Evolutionary conservation across 371 early-diverging fungal genomes (phyloP).

Genomic region (Circinella umbellata): DNA sequence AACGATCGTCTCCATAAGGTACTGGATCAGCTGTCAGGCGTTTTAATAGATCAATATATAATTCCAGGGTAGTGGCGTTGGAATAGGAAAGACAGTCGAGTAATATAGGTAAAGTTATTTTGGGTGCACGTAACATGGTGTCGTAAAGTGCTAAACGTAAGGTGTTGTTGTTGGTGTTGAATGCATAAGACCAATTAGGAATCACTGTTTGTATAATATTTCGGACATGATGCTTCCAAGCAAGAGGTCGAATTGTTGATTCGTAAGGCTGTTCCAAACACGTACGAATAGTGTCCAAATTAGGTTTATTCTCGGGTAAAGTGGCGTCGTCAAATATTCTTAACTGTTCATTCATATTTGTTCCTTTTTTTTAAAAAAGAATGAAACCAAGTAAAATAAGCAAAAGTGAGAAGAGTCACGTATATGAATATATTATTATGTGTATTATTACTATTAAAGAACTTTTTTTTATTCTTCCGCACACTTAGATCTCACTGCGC

Average conservation of each 20-base stretch:
- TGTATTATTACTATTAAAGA: no score
- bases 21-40: not conserved
- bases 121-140: slow-evolving; percentile 17
- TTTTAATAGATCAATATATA: slow-evolving; percentile 7
- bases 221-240: slow-evolving; percentile 39
- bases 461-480: not conserved
- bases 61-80: slow-evolving; percentile 15
- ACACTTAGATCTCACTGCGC: not conserved
- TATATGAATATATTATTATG: not conserved
- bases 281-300: not conserved
- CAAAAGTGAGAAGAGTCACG: slow-evolving; percentile 1
- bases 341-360: not conserved
- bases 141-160: slow-evolving; percentile 8
- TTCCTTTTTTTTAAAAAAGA: not conserved
- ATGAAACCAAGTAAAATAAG: not conserved
- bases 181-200: slow-evolving; percentile 35
- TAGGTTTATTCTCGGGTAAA: slow-evolving; percentile 5
- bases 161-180: not conserved
- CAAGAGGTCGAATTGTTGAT: slow-evolving; percentile 12
- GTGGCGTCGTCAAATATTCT: slow-evolving; percentile 8
- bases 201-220: slow-evolving; percentile 25
- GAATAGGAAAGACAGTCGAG: slow-evolving; percentile 26
- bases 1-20: slow-evolving; percentile 1
- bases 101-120: slow-evolving; percentile 23
- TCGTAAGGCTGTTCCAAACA: slow-evolving; percentile 13